Conservation (phyloP, 2,329 filamentous ascomycete genomes). For the Aspergillus intermedius region DNA sequence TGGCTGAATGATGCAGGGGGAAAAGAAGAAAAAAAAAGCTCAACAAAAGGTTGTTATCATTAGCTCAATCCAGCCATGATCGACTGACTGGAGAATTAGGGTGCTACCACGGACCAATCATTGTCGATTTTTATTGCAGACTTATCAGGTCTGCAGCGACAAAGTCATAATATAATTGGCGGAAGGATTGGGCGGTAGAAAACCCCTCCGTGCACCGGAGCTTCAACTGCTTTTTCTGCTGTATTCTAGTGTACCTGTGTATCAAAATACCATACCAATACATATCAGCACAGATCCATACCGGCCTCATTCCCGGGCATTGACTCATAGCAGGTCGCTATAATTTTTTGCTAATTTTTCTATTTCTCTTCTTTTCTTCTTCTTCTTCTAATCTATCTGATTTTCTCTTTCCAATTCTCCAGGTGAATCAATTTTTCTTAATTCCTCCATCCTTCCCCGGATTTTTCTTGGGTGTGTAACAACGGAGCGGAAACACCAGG, state of each 20-base stretch:
- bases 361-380: conserved; percentile 4
- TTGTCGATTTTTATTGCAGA: neutral
- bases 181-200: conserved; percentile 12
- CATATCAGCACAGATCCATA: neutral
- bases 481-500: conserved; percentile 17
- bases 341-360: conserved; percentile 3
- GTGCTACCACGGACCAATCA: neutral
- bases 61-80: neutral
- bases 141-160: too few relatives aligned
- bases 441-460: neutral
- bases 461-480: conserved; percentile 14
- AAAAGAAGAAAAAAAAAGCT: neutral
- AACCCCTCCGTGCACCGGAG: conserved; percentile 22
- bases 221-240: conserved; percentile 14
- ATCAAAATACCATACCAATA: neutral
- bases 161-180: neutral
- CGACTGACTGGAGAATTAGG: neutral
- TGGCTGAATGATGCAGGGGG: neutral
- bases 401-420: conserved; percentile 1
- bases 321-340: conserved; percentile 22
- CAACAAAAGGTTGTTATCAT: neutral
- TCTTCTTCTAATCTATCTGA: conserved; percentile 6
- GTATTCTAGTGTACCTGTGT: neutral
- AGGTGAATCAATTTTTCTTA: neutral
- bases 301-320: conserved; percentile 7